Percentiles rank a stretch among this genome's conserved stretches.
These are phyloP conservation scores for Penicillium paradoxum DNA, from an alignment of 495 filamentous ascomycete species.

Conservation along the genomic window DNA sequence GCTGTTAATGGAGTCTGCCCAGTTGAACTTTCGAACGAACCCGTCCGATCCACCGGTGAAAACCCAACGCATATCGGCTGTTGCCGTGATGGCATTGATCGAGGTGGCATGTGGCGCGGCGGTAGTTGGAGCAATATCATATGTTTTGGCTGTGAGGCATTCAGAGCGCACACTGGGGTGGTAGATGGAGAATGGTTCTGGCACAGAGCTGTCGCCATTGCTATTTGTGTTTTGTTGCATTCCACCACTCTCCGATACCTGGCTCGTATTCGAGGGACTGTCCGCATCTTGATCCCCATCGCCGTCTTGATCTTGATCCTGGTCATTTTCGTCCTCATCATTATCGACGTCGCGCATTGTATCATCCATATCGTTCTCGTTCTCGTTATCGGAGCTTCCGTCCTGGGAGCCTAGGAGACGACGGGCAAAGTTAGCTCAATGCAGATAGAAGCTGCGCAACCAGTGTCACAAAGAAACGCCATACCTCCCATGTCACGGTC, in stretches of 20 bases:
- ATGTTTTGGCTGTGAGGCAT: conserved; percentile 72
- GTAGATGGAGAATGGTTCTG: conserved; percentile 34
- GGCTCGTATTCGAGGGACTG: conserved; percentile 45
- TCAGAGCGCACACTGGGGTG: conserved; percentile 73
- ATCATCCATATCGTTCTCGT: conserved; percentile 65
- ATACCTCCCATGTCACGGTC: conserved; percentile 52
- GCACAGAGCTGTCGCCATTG: conserved; percentile 25
- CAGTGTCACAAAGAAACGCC: conserved; percentile 2
- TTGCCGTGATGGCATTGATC: conserved; percentile 87
- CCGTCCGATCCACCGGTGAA: conserved; percentile 92
- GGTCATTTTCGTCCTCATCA: conserved; percentile 51
- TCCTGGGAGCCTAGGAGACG: conserved; percentile 47
- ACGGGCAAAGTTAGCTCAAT: conserved; percentile 9
- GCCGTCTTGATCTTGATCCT: conserved; percentile 36
- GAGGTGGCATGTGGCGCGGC: conserved; percentile 94
- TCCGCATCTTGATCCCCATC: conserved; percentile 57
- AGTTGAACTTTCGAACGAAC: conserved; percentile 93
- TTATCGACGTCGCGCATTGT: conserved; percentile 61
- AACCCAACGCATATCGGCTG: conserved; percentile 92
- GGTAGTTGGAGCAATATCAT: conserved; percentile 96
- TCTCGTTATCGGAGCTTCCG: conserved; percentile 66
- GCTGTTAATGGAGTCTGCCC: conserved; percentile 89
- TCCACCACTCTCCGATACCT: conserved; percentile 40
- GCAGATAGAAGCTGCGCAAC: neutral
- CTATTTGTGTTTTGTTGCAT: conserved; percentile 40